Evolutionary conservation across 176 grass and related monocot species (phyloP).

Genomic region (Oryza officinalis): DNA sequence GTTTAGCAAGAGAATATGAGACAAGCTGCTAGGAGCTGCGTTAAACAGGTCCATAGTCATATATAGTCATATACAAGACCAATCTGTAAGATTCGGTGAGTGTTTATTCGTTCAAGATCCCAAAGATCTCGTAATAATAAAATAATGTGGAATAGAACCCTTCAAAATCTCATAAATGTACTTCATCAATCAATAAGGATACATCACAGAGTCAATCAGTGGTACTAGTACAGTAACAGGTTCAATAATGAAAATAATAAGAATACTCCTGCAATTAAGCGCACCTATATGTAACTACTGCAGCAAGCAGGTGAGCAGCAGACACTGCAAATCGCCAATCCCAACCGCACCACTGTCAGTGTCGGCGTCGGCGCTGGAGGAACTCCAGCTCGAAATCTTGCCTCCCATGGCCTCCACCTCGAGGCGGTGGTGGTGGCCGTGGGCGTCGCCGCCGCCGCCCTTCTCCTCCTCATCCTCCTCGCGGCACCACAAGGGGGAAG

Average conservation of each 20-base stretch:
- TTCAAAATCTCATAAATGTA: neutral
- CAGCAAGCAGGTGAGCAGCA: too few relatives aligned
- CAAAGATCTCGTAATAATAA: neutral
- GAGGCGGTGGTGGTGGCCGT: slow-evolving; percentile 43
- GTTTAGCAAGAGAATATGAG: too few relatives aligned
- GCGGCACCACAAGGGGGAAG: slow-evolving; percentile 34
- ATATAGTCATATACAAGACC: neutral
- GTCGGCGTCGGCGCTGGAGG: too few relatives aligned
- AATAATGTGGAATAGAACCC: neutral
- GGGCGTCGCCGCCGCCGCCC: slow-evolving; percentile 29
- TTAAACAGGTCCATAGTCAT: too few relatives aligned
- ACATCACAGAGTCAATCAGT: neutral
- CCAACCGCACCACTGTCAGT: neutral
- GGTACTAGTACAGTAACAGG: neutral
- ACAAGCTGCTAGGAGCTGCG: too few relatives aligned
- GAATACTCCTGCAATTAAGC: neutral
- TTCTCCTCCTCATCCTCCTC: neutral
- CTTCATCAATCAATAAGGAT: neutral
- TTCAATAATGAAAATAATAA: neutral
- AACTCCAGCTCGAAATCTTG: neutral
- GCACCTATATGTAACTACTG: neutral
- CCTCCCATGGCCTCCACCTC: slow-evolving; percentile 35
- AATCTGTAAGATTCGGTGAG: neutral
- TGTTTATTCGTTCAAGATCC: neutral
- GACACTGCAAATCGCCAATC: neutral